A percentile compares a stretch with the other conserved stretches of the same genome.
Conservation (phyloP, 2,329 filamentous ascomycete genomes). For the Venturiaceae sp. region DNA sequence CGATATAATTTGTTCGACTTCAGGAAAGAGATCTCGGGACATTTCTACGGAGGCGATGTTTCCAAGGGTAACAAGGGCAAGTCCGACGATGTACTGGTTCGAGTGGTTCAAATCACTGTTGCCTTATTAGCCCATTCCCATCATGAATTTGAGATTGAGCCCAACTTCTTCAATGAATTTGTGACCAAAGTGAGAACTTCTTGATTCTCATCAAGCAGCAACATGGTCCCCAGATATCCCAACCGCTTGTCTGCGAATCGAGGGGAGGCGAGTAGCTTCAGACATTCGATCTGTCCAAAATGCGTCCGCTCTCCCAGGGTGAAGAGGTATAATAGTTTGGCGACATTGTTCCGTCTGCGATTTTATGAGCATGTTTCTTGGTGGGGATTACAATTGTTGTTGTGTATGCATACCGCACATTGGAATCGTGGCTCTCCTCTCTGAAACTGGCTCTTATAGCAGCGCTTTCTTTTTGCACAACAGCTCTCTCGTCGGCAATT, state of each 20-base stretch:
- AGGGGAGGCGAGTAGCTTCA: conserved; percentile 92
- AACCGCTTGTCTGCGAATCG: conserved; percentile 96
- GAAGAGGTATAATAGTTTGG: conserved; percentile 95
- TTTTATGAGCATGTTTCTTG: conserved; percentile 14
- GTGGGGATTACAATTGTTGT: conserved; percentile 1
- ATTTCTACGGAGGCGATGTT: conserved; percentile 98
- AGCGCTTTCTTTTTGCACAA: conserved; percentile 98
- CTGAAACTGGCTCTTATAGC: conserved; percentile 95
- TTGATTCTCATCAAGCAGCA: conserved; percentile 95
- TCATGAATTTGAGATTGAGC: not conserved
- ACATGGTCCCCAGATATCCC: conserved; percentile 91
- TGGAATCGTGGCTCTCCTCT: conserved; percentile 89
- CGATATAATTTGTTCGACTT: conserved; percentile 85
- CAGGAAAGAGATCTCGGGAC: conserved; percentile 92
- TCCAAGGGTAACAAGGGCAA: conserved; percentile 89
- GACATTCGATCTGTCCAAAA: conserved; percentile 98
- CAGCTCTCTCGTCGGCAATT: conserved; percentile 94
- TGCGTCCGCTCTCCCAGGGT: conserved; percentile 95
- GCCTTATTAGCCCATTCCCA: not conserved
- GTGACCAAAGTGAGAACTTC: conserved; percentile 95
- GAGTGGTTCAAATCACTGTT: conserved; percentile 85
- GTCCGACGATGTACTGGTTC: conserved; percentile 96
- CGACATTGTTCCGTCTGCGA: conserved; percentile 90
- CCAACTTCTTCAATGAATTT: conserved; percentile 93
- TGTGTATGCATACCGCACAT: conserved; percentile 58